Evolutionary conservation across 495 filamentous ascomycete species (phyloP), one percentile per base, ranked within the genome.

Genomic region (Polyplosphaeria fusca): DNA sequence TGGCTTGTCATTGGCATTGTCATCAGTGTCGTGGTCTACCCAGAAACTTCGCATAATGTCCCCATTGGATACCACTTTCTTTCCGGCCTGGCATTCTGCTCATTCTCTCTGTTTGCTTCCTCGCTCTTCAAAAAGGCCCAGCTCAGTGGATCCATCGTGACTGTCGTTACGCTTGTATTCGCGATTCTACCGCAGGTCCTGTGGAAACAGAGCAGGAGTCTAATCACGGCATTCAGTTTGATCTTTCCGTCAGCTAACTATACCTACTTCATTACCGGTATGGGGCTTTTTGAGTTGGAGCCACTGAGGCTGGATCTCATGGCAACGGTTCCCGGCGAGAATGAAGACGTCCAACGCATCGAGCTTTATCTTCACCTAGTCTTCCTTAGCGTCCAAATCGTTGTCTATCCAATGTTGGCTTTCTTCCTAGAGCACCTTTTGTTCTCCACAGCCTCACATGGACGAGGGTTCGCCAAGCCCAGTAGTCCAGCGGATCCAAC

Each of bases 81-180:
- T 14, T 64, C 77, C n/a, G 88, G 88, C 1, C 69, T 88, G 5
- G 77, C 86, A 11, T 70, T 90, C 22, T 73, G 79, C 0, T 87
- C 83, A 3, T 85, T 87, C 64, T 84, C 86, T 1, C 78, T 91
- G 40, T 77, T 91, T 25, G 80, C 81, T 1, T 84, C 81, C 0
- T 74, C 85, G 9, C 87, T 91, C 64, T 92, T 91, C 71, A 86
- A 81, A 53, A 86, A 80, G 66, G 81, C 88, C 1, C 88, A 91
- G 68, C 75, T 93, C 24, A 88, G 81, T 51, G 88, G 88, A n/a
- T 86, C 89, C 43, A 76, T 81, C 2, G 72, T 80, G 5, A 81
- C 81, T 12, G 81, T 91, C 19, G 63, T 81, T 23, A 77, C 77
- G 13, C 73, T 91, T 14, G 67, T 86, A 41, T 69, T 91, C 12